Base-by-base conservation (phyloP, 1,139 yeast species). In the Hyphopichia fennica region DNA sequence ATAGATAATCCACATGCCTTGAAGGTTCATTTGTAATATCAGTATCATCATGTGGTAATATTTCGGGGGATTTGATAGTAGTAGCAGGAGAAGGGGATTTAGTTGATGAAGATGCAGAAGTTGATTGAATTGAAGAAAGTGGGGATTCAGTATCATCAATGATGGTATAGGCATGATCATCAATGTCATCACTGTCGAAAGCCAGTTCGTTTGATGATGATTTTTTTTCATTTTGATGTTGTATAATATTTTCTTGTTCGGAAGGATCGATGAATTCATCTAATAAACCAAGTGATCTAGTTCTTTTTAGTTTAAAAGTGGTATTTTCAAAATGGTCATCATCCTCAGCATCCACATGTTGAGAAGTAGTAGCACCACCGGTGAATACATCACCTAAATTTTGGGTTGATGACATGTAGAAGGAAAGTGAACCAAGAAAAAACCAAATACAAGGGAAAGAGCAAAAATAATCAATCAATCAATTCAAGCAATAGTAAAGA, bases 1-100 rank as follows among this genome's bases (percentile, higher is more conserved):
- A 87, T 36, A 93, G 74, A 62, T 93, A 93, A 67, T 93, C 99
- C 14, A 93, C 99, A 58, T 91, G 97, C 41, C 84, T 78, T 38
- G 86, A 79, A 5, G 98, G 97, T 56, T 87, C 95, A 49, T 80
- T 79, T 41, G 79, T 79, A 31, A 91, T 75, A 54, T 87, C 95
- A 23, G 83, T 80, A 64, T 93, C 99, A 63, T 93, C 99, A 55
- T 87, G 90, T 14, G 89, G 87, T 29, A 66, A 57, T 46, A 73
- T 54, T 38, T 74, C 79, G 0, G 74, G 76, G 39, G 67, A 62
- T 36, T 50, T 51, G 30, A 53, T 44, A 6, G 46, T 15, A 43
- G 43, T 32, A 18, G 44, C 42, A 4, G 58, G 56, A 10, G 57
- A 46, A 19, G 50, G 41, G 45, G 51, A 14, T 31, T 50, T 46